Evolutionary conservation across 2,329 filamentous ascomycete species (phyloP).

Genomic region (Setomelanomma holmii): DNA sequence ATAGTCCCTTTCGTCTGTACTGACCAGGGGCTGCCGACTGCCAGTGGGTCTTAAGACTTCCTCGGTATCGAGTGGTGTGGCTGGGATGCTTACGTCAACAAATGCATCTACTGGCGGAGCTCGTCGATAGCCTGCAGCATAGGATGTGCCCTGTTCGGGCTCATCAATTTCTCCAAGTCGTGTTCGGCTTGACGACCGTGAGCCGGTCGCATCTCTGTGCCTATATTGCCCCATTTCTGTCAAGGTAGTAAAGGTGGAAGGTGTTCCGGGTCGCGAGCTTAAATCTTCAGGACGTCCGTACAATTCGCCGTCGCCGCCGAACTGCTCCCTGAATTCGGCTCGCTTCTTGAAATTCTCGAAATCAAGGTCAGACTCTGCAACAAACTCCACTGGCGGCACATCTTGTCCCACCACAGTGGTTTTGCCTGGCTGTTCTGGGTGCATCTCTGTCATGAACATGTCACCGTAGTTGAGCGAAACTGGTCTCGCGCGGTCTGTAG

Average conservation of each 20-base stretch:
- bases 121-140: constrained; percentile 34
- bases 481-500: constrained; percentile 48
- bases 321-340: constrained; percentile 83
- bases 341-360: constrained; percentile 91
- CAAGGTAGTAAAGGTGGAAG: constrained; percentile 38
- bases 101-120: constrained; percentile 22
- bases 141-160: constrained; percentile 31
- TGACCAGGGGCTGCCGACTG: constrained; percentile 27
- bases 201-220: constrained; percentile 15
- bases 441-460: constrained; percentile 80
- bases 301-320: constrained; percentile 71
- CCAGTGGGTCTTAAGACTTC: constrained; percentile 23
- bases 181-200: constrained; percentile 30
- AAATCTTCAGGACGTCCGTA: constrained; percentile 67
- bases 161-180: constrained; percentile 23
- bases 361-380: constrained; percentile 83
- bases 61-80: constrained; percentile 28
- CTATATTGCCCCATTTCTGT: constrained; percentile 25
- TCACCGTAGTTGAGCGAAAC: constrained; percentile 76
- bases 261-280: constrained; percentile 45
- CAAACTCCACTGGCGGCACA: constrained; percentile 77
- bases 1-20: constrained; percentile 4
- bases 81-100: constrained; percentile 28
- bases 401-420: neutral
- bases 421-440: constrained; percentile 61